phyloP scores from a whole-genome alignment of 768 basidiomycete species.

The Thelephora ganbajun region DNA sequence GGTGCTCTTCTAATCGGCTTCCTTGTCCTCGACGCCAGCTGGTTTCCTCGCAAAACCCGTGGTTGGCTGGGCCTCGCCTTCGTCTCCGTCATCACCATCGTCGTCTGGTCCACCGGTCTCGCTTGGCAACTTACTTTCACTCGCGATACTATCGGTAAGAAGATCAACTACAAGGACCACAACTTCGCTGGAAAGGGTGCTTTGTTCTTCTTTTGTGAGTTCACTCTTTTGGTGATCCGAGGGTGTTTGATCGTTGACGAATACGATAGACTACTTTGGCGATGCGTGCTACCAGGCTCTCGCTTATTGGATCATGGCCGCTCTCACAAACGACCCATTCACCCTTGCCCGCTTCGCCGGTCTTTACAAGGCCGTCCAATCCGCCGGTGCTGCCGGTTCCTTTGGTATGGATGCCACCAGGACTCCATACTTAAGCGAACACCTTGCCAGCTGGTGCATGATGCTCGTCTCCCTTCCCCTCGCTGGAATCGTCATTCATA shows the following conservation, averaged over 20 bases:
- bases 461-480: constrained; percentile 23
- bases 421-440: constrained; percentile 30
- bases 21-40: constrained; percentile 23
- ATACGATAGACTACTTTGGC: constrained; percentile 21
- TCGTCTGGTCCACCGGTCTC: constrained; percentile 25
- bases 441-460: constrained; percentile 20
- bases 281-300: constrained; percentile 24
- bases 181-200: constrained; percentile 21
- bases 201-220: constrained; percentile 26
- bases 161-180: constrained; percentile 20
- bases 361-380: constrained; percentile 18
- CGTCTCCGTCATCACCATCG: constrained; percentile 18
- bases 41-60: constrained; percentile 21
- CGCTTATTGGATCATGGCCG: constrained; percentile 26
- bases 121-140: constrained; percentile 27
- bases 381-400: constrained; percentile 20
- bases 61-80: constrained; percentile 23
- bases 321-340: constrained; percentile 32
- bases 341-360: constrained; percentile 29
- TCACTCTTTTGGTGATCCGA: neutral
- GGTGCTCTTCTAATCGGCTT: constrained; percentile 29
- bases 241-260: neutral
- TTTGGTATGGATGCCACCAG: constrained; percentile 32
- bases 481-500: constrained; percentile 19
- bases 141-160: constrained; percentile 9